Evolutionary conservation across 495 filamentous ascomycete genomes (phyloP).

Genomic region (Xylaria curta): DNA sequence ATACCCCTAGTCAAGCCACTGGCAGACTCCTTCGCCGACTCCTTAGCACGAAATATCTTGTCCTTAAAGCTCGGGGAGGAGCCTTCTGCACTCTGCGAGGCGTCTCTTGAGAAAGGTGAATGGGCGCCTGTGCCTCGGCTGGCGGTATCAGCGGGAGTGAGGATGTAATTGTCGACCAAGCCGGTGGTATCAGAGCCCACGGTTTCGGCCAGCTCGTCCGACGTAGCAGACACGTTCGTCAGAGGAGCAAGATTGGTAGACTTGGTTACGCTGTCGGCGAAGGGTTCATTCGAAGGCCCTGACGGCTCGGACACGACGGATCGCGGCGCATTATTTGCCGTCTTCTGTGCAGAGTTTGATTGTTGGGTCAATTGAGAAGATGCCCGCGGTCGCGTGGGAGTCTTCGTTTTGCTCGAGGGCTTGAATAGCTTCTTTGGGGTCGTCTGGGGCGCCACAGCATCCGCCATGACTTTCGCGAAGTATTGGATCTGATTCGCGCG

Average conservation of each 20-base stretch:
- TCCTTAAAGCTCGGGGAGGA: slow-evolving; percentile 9
- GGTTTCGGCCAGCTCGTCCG: slow-evolving; percentile 8
- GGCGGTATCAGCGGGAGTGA: slow-evolving; percentile 35
- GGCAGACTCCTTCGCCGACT: neutral
- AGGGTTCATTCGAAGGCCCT: neutral
- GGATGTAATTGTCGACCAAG: slow-evolving; percentile 26
- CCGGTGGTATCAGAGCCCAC: slow-evolving; percentile 18
- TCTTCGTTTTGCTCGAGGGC: slow-evolving; percentile 39
- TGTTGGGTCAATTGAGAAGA: slow-evolving; percentile 24
- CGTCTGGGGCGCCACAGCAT: slow-evolving; percentile 36
- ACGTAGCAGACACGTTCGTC: neutral
- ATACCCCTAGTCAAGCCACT: slow-evolving; percentile 18
- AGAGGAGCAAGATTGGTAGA: slow-evolving; percentile 21
- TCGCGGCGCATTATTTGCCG: neutral
- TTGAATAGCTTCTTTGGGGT: slow-evolving; percentile 42
- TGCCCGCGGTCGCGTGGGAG: slow-evolving; percentile 32
- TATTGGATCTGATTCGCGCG: slow-evolving; percentile 31
- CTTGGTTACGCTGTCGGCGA: slow-evolving; percentile 4
- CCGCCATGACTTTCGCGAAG: slow-evolving; percentile 30
- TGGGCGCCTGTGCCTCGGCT: slow-evolving; percentile 34
- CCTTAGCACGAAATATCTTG: neutral
- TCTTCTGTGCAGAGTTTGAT: neutral
- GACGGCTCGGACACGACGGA: slow-evolving; percentile 1
- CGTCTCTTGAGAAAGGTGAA: slow-evolving; percentile 11
- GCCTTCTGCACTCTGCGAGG: slow-evolving; percentile 5